phyloP scores from a whole-genome alignment of 495 filamentous ascomycete species.

The Aspergillus funiculosus region DNA sequence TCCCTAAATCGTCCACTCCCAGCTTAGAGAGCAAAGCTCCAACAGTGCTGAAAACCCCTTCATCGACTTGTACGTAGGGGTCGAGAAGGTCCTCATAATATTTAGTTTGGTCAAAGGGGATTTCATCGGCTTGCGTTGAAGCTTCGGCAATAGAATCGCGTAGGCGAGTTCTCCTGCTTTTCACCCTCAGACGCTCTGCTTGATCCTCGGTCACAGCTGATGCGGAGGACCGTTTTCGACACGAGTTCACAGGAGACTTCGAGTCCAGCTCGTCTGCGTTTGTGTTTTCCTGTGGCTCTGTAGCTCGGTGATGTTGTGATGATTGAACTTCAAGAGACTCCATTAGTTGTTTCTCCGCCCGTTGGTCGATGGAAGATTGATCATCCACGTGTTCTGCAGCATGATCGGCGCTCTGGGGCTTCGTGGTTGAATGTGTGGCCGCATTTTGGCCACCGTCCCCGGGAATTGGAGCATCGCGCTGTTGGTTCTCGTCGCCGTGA shows the following conservation, averaged over 20 bases:
- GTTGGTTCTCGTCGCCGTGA: conserved; percentile 14
- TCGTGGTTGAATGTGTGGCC: conserved; percentile 6
- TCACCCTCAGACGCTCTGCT: conserved; percentile 56
- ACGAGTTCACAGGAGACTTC: conserved; percentile 23
- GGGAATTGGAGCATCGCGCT: conserved; percentile 14
- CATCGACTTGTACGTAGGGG: conserved; percentile 62
- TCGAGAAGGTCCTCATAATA: conserved; percentile 68
- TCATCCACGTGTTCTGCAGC: conserved; percentile 30
- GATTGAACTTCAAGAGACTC: conserved; percentile 37
- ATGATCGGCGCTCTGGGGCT: conserved; percentile 12
- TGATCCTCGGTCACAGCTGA: conserved; percentile 46
- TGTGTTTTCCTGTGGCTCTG: conserved; percentile 19
- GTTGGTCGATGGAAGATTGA: conserved; percentile 37
- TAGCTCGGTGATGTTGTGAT: conserved; percentile 18
- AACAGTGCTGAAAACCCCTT: conserved; percentile 66
- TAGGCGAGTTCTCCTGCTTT: conserved; percentile 78
- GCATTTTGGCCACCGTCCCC: conserved; percentile 13
- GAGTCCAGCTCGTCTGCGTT: conserved; percentile 29
- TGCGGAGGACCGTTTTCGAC: conserved; percentile 48
- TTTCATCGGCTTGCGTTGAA: conserved; percentile 44
- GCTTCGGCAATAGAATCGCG: conserved; percentile 63
- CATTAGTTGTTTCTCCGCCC: conserved; percentile 39
- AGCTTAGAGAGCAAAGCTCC: conserved; percentile 62
- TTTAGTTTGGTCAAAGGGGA: conserved; percentile 57
- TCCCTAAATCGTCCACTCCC: conserved; percentile 50